Evolutionary conservation across 148 eudicot species (phyloP).

Genomic region (Chenopodium formosanum): DNA sequence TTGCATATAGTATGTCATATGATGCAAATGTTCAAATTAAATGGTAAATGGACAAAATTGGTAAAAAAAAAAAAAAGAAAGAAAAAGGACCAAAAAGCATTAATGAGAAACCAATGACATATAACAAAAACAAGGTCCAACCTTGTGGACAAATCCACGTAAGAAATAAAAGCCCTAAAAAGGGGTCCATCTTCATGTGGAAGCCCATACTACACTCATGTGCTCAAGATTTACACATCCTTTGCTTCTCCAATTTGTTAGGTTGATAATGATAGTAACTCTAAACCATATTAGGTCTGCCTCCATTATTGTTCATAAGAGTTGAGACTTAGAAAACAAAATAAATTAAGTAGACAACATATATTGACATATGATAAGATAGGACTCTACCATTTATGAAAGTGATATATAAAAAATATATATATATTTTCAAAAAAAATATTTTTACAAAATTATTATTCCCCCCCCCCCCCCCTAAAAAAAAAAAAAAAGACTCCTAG

Average conservation of each 20-base stretch:
- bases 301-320: constrained; percentile 1
- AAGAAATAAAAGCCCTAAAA: not conserved
- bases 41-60: not conserved
- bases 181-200: constrained; percentile 29
- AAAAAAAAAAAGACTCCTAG: not conserved
- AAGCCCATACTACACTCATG: constrained; percentile 31
- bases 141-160: not conserved
- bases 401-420: not conserved
- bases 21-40: not conserved
- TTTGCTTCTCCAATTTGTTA: not conserved
- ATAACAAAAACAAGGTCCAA: constrained; percentile 3
- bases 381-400: constrained; percentile 1
- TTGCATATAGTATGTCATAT: no score
- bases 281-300: not conserved
- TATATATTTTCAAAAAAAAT: no score
- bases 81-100: constrained; percentile 4
- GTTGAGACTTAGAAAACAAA: not conserved
- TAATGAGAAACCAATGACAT: constrained; percentile 24
- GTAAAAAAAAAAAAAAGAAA: no score
- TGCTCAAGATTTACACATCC: constrained; percentile 7
- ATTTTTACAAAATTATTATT: no score
- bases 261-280: constrained; percentile 10
- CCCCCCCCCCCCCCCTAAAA: no score
- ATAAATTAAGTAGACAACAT: not conserved
- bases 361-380: not conserved